Conservation (phyloP, 2,329 filamentous ascomycete genomes). For the Penicillium sp. region DNA sequence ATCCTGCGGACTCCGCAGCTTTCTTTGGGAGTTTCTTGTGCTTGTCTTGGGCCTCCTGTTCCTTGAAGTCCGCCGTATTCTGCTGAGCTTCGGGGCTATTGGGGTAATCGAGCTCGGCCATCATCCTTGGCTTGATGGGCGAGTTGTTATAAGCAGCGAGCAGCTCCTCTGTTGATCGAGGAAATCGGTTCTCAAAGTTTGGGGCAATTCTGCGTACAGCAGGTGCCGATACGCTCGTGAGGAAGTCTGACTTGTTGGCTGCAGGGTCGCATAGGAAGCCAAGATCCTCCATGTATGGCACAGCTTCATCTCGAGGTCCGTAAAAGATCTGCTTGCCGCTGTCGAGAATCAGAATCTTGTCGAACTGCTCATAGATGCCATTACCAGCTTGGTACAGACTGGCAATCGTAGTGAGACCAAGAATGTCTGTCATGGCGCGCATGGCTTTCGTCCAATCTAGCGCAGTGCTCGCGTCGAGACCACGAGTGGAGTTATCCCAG, state of each 20-base stretch:
- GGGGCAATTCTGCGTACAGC: slow-evolving; percentile 53
- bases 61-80: slow-evolving; percentile 60
- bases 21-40: slow-evolving; percentile 58
- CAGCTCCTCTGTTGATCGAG: slow-evolving; percentile 52
- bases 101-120: slow-evolving; percentile 64
- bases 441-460: slow-evolving; percentile 66
- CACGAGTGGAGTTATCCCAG: slow-evolving; percentile 72
- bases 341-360: slow-evolving; percentile 72
- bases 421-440: slow-evolving; percentile 67
- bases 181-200: slow-evolving; percentile 53
- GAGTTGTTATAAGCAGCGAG: slow-evolving; percentile 60
- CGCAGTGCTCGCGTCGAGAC: slow-evolving; percentile 69
- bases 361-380: slow-evolving; percentile 71
- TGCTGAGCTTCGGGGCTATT: slow-evolving; percentile 55
- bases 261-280: slow-evolving; percentile 68
- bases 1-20: slow-evolving; percentile 64
- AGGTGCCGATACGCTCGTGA: slow-evolving; percentile 68
- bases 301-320: slow-evolving; percentile 63
- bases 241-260: slow-evolving; percentile 69
- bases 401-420: slow-evolving; percentile 65
- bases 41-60: slow-evolving; percentile 61
- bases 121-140: slow-evolving; percentile 58
- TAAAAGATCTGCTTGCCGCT: slow-evolving; percentile 71
- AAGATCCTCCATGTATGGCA: slow-evolving; percentile 67
- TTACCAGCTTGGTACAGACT: slow-evolving; percentile 74